Evolutionary conservation across 1,284 basidiomycete species (phyloP).

Genomic region (Apiotrichum sp.): DNA sequence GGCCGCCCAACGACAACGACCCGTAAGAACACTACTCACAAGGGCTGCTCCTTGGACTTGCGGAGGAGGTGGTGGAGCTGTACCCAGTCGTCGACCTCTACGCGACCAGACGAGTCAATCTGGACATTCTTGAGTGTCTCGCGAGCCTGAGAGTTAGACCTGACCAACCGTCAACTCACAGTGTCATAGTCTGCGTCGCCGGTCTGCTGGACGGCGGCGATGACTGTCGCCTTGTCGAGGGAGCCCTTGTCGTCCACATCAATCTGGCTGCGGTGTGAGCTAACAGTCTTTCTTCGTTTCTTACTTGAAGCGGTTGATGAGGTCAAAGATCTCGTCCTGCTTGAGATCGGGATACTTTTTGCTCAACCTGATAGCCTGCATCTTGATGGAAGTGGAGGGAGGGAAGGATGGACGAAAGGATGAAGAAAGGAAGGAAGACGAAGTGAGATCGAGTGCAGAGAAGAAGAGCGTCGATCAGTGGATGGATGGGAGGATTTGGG

Average conservation of each 20-base stretch:
- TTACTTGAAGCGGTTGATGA: constrained; percentile 92
- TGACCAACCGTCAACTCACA: constrained; percentile 51
- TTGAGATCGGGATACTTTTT: constrained; percentile 90
- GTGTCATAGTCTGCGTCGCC: constrained; percentile 84
- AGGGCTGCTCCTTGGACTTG: constrained; percentile 33
- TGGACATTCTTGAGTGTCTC: constrained; percentile 89
- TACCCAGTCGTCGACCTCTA: constrained; percentile 97
- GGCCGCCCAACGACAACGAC: no score
- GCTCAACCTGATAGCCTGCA: constrained; percentile 59
- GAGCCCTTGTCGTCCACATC: constrained; percentile 78
- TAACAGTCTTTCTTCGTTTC: no score
- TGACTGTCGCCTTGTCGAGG: constrained; percentile 71
- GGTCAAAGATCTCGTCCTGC: constrained; percentile 84
- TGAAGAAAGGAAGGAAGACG: neutral
- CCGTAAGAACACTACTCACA: no score
- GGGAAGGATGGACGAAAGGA: neutral
- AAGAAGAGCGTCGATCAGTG: no score
- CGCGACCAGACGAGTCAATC: constrained; percentile 88
- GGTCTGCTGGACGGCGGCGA: constrained; percentile 66
- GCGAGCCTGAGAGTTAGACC: constrained; percentile 37
- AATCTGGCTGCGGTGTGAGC: constrained; percentile 56
- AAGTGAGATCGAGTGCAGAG: neutral
- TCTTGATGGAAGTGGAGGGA: constrained; percentile 26
- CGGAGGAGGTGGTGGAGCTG: constrained; percentile 49
- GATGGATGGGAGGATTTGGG: neutral